phyloP scores from a whole-genome alignment of 2,329 filamentous ascomycete genomes.

The Drechslerella stenobrocha region DNA sequence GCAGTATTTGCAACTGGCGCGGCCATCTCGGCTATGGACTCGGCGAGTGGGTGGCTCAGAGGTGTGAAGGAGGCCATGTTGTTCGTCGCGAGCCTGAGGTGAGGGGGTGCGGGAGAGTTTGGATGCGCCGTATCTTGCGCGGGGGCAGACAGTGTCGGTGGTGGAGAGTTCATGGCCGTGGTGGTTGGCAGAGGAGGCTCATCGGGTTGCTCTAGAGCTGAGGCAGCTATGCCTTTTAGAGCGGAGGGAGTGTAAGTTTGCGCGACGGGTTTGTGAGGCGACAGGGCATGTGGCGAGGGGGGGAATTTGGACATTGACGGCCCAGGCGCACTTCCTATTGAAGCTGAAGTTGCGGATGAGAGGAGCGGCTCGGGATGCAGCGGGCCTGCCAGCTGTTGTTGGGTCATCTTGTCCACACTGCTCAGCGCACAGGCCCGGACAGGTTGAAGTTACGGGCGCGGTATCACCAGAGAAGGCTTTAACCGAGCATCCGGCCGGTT shows the following conservation, averaged over 20 bases:
- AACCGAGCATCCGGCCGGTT: conserved; percentile 30
- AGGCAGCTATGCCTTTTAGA: conserved; percentile 41
- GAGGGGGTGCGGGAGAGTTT: conserved; percentile 8
- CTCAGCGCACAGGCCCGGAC: conserved; percentile 19
- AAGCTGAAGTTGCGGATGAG: background rate
- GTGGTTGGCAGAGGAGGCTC: background rate
- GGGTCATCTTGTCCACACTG: conserved; percentile 32
- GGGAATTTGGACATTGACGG: conserved; percentile 7
- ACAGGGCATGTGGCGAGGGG: conserved; percentile 4
- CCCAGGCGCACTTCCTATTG: background rate
- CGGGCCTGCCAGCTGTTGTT: conserved; percentile 31
- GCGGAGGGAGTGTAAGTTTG: conserved; percentile 22
- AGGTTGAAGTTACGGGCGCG: conserved; percentile 2
- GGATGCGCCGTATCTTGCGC: background rate
- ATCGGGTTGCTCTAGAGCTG: conserved; percentile 29
- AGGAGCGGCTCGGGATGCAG: conserved; percentile 13
- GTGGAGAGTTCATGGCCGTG: background rate
- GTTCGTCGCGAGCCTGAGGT: conserved; percentile 12
- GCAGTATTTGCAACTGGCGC: too few species aligned
- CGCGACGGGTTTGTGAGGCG: background rate
- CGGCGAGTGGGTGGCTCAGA: background rate
- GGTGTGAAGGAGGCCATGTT: background rate
- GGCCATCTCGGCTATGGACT: background rate
- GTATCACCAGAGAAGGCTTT: background rate
- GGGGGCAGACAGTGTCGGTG: background rate